Evolutionary conservation across 176 grass and related monocot species (phyloP).

Genomic region (Aegilops speltoides): DNA sequence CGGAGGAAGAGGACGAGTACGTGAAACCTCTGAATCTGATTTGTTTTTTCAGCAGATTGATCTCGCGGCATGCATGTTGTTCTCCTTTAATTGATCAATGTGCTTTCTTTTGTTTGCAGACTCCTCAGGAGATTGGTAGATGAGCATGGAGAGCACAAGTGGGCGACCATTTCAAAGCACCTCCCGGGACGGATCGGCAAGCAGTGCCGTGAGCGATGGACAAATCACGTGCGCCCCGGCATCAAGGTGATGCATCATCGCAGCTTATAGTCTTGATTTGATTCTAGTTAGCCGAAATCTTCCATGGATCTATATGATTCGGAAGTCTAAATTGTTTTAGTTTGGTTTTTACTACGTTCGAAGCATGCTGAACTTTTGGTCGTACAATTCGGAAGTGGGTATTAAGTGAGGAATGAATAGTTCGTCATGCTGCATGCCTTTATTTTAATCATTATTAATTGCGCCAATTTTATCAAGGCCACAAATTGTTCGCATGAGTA

Average conservation of each 20-base stretch:
- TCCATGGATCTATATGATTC: too few relatives aligned
- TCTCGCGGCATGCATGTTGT: not conserved
- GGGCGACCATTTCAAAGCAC: constrained; percentile 57
- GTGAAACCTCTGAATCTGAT: constrained; percentile 6
- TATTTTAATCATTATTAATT: too few relatives aligned
- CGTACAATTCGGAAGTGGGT: not conserved
- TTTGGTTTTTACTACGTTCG: not conserved
- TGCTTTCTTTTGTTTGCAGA: constrained; percentile 27
- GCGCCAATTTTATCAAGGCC: too few relatives aligned
- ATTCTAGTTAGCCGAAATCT: too few relatives aligned
- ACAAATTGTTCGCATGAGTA: too few relatives aligned
- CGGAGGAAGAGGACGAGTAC: constrained; percentile 54
- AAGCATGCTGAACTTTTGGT: not conserved
- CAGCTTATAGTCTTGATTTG: not conserved
- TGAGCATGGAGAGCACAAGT: constrained; percentile 51
- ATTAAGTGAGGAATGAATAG: not conserved
- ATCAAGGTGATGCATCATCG: constrained; percentile 49
- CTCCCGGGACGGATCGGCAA: constrained; percentile 71
- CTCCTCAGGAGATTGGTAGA: constrained; percentile 49
- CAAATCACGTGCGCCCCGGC: constrained; percentile 66
- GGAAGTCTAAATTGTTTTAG: too few relatives aligned
- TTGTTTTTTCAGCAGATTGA: not conserved
- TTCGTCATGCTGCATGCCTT: too few relatives aligned
- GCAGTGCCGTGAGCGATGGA: constrained; percentile 83
- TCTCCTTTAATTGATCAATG: not conserved